Base-by-base conservation (phyloP, 2,329 filamentous ascomycete genomes). In the Metarhizium brunneum region DNA sequence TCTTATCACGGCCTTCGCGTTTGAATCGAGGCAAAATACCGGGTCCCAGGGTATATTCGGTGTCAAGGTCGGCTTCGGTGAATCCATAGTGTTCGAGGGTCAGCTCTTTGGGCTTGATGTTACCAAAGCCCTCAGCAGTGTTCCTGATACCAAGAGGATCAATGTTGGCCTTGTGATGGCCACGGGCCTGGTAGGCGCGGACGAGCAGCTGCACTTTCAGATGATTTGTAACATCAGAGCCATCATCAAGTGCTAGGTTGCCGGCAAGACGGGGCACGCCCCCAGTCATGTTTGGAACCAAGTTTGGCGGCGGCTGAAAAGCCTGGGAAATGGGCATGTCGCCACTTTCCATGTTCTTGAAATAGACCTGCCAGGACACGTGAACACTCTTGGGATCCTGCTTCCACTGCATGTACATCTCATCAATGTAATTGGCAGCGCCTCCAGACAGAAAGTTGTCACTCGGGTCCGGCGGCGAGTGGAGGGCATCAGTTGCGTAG, bases 401-500 rank as follows among this genome's bases (percentile, higher is more conserved):
- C 76, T 92, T 96, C 94, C 94, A 99, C 71, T 92, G 86, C 78
- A 96, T 79, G 76, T 99, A 99, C 94, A 99, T 99, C 79, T 96
- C 94, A 73, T 99, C 94, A 71, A 99, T 90, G 77, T 99, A 99
- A 78, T 95, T 96, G 74, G 94, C 94, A 58, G 92, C 94, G 79
- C 90, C 97, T 63, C 94, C 94, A 61, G 91, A 90, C 59, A 99
- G 83, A 81, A 99, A 99, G 76, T 86, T 95, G 75, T 99, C 94
- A 73, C 88, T 96, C 62, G 92, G 84, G 70, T 96, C 90, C 60
- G 83, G 82, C 20, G 81, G 70, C 56, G 74, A 76, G 55, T 78
- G 73, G 56, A 76, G 76, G 55, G 81, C 76, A 62, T 65, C 69
- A 58, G 81, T 81, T 59, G 80, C 77, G 73, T 80, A 78, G 65